Conservation (phyloP, 345 rosid genomes). For the Mercurialis annua region DNA sequence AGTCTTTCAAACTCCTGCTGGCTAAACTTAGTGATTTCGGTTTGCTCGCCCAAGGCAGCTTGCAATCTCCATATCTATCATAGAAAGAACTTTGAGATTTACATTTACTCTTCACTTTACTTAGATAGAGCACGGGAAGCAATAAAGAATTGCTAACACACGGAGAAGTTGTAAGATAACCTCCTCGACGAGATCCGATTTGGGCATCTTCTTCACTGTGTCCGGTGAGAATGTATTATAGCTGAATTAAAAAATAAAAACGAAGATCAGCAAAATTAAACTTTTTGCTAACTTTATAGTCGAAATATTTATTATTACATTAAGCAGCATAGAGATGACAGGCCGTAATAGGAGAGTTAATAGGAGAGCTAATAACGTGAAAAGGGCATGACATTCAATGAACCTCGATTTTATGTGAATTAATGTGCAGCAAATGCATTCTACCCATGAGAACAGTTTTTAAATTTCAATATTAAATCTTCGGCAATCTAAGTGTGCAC, state of each 20-base stretch:
- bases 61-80: slow-evolving; percentile 71
- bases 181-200: slow-evolving; percentile 77
- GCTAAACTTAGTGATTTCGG: slow-evolving; percentile 61
- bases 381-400: neutral
- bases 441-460: neutral
- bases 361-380: neutral
- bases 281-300: neutral
- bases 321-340: neutral
- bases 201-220: slow-evolving; percentile 72
- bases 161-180: slow-evolving; percentile 27
- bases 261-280: slow-evolving; percentile 3
- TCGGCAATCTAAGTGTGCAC: neutral
- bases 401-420: neutral
- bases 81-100: slow-evolving; percentile 14
- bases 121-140: neutral
- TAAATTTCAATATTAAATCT: neutral
- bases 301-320: neutral
- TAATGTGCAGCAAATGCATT: neutral
- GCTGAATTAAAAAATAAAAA: slow-evolving; percentile 36
- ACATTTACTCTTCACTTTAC: neutral
- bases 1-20: slow-evolving; percentile 83
- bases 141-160: slow-evolving; percentile 4
- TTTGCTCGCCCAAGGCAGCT: slow-evolving; percentile 67
- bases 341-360: neutral
- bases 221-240: slow-evolving; percentile 87